phyloP scores from a whole-genome alignment of 1,284 basidiomycete species.

The Spongispora temasekensis region DNA sequence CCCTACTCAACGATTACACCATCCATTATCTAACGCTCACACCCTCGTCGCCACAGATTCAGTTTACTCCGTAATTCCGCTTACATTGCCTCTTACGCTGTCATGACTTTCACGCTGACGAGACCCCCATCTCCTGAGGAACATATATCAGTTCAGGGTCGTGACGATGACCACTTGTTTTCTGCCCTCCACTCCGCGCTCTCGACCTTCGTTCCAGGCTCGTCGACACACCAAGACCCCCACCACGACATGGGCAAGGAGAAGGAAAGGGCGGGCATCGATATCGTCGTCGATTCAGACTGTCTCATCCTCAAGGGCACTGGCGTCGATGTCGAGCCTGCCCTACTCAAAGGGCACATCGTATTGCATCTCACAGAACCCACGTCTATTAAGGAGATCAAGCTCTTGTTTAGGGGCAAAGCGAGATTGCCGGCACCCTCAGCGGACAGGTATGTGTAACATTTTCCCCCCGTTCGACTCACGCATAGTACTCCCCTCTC shows the following conservation, averaged over 20 bases:
- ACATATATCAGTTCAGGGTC: conserved; percentile 22
- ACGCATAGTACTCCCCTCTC: conserved; percentile 16
- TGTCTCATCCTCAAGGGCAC: conserved; percentile 75
- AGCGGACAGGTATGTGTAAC: conserved; percentile 62
- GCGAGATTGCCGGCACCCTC: conserved; percentile 67
- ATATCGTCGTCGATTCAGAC: conserved; percentile 75
- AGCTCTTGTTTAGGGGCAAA: conserved; percentile 82
- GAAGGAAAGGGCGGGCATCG: conserved; percentile 59
- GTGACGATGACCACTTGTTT: conserved; percentile 26
- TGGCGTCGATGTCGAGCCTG: conserved; percentile 82
- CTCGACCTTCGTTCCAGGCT: conserved; percentile 19
- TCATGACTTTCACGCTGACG: conserved; percentile 35
- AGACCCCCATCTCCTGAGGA: conserved; percentile 31
- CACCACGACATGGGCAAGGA: conserved; percentile 45
- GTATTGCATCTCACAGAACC: conserved; percentile 77
- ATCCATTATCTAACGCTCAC: not conserved
- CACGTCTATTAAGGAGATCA: conserved; percentile 85
- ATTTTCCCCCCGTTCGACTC: conserved; percentile 6
- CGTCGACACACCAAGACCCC: conserved; percentile 28
- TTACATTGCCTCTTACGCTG: conserved; percentile 9
- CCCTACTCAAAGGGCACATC: conserved; percentile 74
- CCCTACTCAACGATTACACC: not conserved
- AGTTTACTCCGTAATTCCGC: conserved; percentile 9
- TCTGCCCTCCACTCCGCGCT: conserved; percentile 34
- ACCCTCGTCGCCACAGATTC: not conserved